Percentiles rank a stretch among this genome's conserved stretches.
Conservation (phyloP, 2,329 filamentous ascomycete species). For the Pyrenophora teres region DNA sequence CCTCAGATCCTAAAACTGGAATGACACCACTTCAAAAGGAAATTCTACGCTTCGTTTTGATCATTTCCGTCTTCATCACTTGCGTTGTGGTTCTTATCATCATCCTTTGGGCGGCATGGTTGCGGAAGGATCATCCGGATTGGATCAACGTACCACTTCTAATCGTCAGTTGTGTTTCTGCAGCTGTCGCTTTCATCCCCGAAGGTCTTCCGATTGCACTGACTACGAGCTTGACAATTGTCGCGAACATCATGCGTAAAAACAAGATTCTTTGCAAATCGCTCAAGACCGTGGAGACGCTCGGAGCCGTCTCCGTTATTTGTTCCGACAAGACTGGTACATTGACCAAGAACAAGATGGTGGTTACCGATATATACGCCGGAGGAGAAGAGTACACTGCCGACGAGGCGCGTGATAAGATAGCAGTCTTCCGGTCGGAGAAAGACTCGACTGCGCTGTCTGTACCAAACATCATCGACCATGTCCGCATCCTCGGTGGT, state of each 20-base stretch:
- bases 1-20: constrained; percentile 69
- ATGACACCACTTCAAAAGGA: constrained; percentile 74
- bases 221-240: constrained; percentile 71
- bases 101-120: constrained; percentile 71
- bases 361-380: constrained; percentile 70
- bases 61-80: constrained; percentile 71
- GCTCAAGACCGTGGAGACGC: constrained; percentile 76
- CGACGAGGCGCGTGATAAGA: constrained; percentile 54
- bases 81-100: constrained; percentile 68
- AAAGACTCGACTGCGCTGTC: constrained; percentile 34
- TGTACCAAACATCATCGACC: constrained; percentile 46
- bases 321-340: constrained; percentile 81
- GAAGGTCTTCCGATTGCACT: constrained; percentile 55
- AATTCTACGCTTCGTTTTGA: constrained; percentile 71
- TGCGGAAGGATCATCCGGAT: constrained; percentile 67
- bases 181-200: constrained; percentile 66
- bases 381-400: constrained; percentile 58
- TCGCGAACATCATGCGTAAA: constrained; percentile 75
- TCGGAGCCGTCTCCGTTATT: constrained; percentile 73
- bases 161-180: constrained; percentile 71
- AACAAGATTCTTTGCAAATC: constrained; percentile 81
- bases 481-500: constrained; percentile 65
- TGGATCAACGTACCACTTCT: constrained; percentile 75
- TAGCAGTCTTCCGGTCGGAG: constrained; percentile 44
- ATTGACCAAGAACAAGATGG: constrained; percentile 72